Base-by-base conservation (phyloP, 2,329 filamentous ascomycete genomes). In the Cladophialophora immunda region DNA sequence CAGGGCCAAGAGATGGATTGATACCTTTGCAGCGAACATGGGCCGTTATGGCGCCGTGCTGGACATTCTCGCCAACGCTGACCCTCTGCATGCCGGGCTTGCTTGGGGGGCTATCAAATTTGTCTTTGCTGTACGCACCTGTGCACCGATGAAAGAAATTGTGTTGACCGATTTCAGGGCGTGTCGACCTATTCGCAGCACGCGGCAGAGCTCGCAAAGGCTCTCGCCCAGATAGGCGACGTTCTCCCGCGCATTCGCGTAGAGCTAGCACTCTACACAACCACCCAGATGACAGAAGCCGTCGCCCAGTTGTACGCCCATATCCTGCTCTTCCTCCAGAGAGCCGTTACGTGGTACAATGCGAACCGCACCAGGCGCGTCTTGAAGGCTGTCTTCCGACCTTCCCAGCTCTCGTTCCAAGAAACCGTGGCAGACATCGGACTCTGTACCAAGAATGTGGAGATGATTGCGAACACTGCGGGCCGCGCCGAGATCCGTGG, bases 81-180 rank as follows among this genome's bases (percentile, higher is more conserved):
- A 53, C 19, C 50, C 50, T n/a, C 25, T 27, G 6, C 29, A 53
- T 30, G 50, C 50, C 1, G 50, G 50, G 29, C 50, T 53, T 27
- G 50, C 50, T 30, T 53, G 50, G 22, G 50, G 50, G 29, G 50
- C 50, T 27, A 27, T 53, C 8, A 53, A 53, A 53, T 53, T 53
- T 30, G 11, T 27, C 11, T 27, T 53, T 30, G 29, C 25, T 4
- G 22, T 53, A 25, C 13, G 22, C n/a, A 17, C 8, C 38, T 19
- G 17, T 45, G 38, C 38, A 19, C 5, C 17, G 38, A 45, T 19
- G 15, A 5, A 19, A 45, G 38, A 45, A 19, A 45, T 15, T 5
- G 17, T 19, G 19, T 45, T 45, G n/a, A 45, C 19, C 17, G 17
- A 45, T 45, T 19, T 19, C 38, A 45, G 38, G 38, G 38, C 4